Conservation (phyloP, 176 grass and related monocot genomes). For the Canna indica region DNA sequence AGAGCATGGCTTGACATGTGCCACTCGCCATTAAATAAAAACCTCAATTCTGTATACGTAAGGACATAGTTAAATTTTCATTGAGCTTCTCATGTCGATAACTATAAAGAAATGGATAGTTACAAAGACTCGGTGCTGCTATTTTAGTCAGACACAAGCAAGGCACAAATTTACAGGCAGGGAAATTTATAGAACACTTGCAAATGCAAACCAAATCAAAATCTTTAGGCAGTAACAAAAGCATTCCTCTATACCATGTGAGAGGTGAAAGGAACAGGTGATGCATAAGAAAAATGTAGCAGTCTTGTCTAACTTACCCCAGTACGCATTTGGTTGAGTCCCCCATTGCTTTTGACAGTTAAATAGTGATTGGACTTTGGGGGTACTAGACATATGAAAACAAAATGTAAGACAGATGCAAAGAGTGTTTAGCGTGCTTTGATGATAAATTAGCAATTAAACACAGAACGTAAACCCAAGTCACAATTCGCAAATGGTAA, state of each 20-base stretch:
- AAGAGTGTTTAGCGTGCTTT: not conserved
- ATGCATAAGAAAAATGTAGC: not conserved
- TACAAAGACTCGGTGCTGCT: not conserved
- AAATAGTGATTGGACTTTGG: slow-evolving; percentile 42
- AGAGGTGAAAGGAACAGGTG: not conserved
- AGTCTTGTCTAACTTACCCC: slow-evolving; percentile 51
- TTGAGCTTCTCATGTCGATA: not conserved
- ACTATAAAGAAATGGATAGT: not conserved
- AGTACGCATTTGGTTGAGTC: slow-evolving; percentile 97
- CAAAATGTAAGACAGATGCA: slow-evolving; percentile 3
- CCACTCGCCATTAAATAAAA: not conserved
- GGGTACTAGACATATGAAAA: slow-evolving; percentile 37
- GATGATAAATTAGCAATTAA: not conserved
- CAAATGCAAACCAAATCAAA: not conserved
- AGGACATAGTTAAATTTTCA: not conserved
- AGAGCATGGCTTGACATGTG: not conserved
- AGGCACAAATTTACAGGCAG: not conserved
- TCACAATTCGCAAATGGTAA: slow-evolving; percentile 4
- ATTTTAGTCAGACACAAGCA: not conserved
- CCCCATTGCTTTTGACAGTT: slow-evolving; percentile 92
- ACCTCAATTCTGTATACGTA: not conserved
- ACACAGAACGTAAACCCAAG: not conserved
- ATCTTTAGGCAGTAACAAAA: not conserved
- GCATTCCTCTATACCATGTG: not conserved
- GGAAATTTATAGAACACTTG: not conserved